Conservation (phyloP, 345 rosid genomes). For the Sapria himalayana region DNA sequence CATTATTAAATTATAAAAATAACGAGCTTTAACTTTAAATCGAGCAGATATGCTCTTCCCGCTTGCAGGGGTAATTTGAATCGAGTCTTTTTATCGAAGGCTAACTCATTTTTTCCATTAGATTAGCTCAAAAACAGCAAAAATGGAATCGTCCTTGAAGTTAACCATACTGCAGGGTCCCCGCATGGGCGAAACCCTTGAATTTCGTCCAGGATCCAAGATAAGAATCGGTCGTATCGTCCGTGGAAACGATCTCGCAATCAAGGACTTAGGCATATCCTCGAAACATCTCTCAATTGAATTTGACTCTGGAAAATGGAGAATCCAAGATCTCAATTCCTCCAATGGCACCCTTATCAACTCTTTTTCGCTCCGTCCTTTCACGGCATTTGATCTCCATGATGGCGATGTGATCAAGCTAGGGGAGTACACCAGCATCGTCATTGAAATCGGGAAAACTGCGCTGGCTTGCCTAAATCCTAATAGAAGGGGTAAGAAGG, state of each 20-base stretch:
- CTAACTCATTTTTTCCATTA: no score
- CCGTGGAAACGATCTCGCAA: constrained; percentile 46
- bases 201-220: constrained; percentile 24
- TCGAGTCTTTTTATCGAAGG: no score
- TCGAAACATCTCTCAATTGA: constrained; percentile 50
- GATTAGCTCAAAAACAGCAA: no score
- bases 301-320: constrained; percentile 42
- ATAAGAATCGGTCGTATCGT: constrained; percentile 46
- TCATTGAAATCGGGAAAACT: constrained; percentile 19
- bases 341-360: constrained; percentile 68
- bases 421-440: constrained; percentile 45
- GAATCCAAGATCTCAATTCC: constrained; percentile 45
- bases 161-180: constrained; percentile 41
- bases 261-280: constrained; percentile 68
- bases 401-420: constrained; percentile 54
- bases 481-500: constrained; percentile 16
- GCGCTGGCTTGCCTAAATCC: constrained; percentile 12
- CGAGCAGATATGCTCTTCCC: no score
- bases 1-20: no score
- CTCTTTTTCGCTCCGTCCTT: constrained; percentile 18
- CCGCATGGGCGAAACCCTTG: constrained; percentile 38
- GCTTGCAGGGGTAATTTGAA: no score
- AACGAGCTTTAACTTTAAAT: no score
- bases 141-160: no score
- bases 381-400: constrained; percentile 20